Base-by-base conservation (phyloP, 257 asterid species). In the Ophiorrhiza pumila region DNA sequence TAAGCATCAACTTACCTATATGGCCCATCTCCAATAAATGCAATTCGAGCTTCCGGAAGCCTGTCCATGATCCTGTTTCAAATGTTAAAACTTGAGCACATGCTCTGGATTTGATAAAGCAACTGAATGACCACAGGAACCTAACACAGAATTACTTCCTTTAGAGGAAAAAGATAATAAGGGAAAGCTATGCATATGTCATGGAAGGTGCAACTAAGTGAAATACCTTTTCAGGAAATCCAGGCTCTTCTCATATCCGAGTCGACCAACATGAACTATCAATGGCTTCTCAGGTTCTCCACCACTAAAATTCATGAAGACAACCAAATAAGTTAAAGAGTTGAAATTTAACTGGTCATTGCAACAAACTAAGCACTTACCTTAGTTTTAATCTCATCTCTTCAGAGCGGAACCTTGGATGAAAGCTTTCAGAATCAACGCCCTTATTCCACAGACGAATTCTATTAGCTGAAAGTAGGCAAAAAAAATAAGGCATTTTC, bases 361-460 rank as follows among this genome's bases (percentile, higher is more conserved):
- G 8, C 35, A 57, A 32, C 34, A 42, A 50, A 53, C 65, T 70
- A 46, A 70, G 49, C 78, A 52, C 68, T 45, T 50, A 88, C 96
- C 97, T 89, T 72, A 93, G 78, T 78, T 88, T 82, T 47, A 81
- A 35, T 65, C 98, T 87, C 98, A 93, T 93, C 76, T 88, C 96
- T 2, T 80, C 82, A 58, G 87, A 82, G 68, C 80, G 84, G 81
- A 84, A 91, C 65, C 79, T 80, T 13, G 98, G 98, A 65, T 91
- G 87, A 72, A 93, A 93, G 82, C 96, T 91, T 74, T 91, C 97
- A 12, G 97, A 91, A 84, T 93, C 98, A 25, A 91, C 97, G 69
- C 98, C 98, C 90, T 93, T 93, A 74, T 88, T 89, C 98, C 98
- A 93, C 31, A 91, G 90, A 60, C 98, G 98, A 67, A 91, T 87